These are phyloP conservation scores for Spongospora subterranea DNA, from an alignment of 208 protist species.

Conservation along the genomic window DNA sequence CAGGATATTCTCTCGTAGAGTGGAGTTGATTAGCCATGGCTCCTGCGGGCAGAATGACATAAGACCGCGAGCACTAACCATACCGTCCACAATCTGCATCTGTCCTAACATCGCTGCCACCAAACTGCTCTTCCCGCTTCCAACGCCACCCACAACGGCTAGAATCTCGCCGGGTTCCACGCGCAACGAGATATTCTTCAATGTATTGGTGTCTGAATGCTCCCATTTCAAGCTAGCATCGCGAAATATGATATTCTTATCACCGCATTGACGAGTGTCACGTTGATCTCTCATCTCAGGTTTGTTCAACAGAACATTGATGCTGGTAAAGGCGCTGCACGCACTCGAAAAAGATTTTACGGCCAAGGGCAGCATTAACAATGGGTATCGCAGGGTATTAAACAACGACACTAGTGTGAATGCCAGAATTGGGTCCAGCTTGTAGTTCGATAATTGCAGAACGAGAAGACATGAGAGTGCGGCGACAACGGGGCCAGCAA, in stretches of 20 bases:
- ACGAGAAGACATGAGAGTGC: not conserved
- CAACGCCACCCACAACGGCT: constrained; percentile 69
- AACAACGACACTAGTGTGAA: constrained; percentile 51
- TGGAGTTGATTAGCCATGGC: constrained; percentile 67
- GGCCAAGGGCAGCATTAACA: constrained; percentile 2
- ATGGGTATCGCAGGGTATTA: constrained; percentile 43
- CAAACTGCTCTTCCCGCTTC: constrained; percentile 70
- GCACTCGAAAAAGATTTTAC: constrained; percentile 1
- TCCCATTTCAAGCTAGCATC: not conserved
- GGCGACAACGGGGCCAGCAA: constrained; percentile 31
- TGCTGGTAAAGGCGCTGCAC: not conserved
- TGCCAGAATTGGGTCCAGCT: constrained; percentile 5
- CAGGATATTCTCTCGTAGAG: constrained; percentile 67
- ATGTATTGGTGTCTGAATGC: not conserved
- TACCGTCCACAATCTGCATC: constrained; percentile 5
- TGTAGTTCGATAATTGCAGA: not conserved
- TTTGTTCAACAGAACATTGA: constrained; percentile 31
- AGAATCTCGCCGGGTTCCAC: constrained; percentile 63
- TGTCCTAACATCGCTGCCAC: constrained; percentile 72
- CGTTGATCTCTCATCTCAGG: constrained; percentile 33
- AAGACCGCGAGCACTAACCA: not conserved
- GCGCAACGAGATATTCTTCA: constrained; percentile 62
- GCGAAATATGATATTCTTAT: not conserved
- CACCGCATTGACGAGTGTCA: not conserved
- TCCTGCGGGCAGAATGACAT: constrained; percentile 72